Conservation (phyloP, 345 rosid genomes). For the Boechera stricta region DNA sequence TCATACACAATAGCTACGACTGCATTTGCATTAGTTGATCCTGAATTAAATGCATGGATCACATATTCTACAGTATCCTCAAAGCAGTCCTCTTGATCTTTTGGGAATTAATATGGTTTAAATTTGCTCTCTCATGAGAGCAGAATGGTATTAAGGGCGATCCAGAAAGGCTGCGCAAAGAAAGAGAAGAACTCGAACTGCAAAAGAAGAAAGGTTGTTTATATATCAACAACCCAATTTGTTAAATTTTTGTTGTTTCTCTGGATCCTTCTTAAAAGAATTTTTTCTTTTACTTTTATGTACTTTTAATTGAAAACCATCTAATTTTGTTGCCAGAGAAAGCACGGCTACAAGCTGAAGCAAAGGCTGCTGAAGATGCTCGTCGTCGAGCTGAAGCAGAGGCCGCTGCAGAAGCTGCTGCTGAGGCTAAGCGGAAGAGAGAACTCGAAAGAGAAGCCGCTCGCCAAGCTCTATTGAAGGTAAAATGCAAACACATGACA, state of each 20-base stretch:
- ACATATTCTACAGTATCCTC: not conserved
- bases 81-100: constrained; percentile 18
- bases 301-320: constrained; percentile 4
- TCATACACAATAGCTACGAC: not conserved
- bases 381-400: constrained; percentile 83
- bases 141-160: constrained; percentile 72
- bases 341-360: constrained; percentile 94
- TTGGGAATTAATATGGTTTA: constrained; percentile 21
- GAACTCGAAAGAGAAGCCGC: constrained; percentile 95
- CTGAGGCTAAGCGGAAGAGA: constrained; percentile 80
- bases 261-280: not conserved
- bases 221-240: constrained; percentile 4
- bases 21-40: constrained; percentile 12
- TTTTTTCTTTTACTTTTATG: not conserved
- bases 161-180: constrained; percentile 79
- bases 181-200: constrained; percentile 86
- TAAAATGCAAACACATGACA: constrained; percentile 35
- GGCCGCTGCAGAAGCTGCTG: constrained; percentile 91
- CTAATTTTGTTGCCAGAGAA: constrained; percentile 55
- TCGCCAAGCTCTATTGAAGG: constrained; percentile 85
- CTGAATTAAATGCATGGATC: not conserved
- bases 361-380: constrained; percentile 91
- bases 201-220: constrained; percentile 73
- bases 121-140: constrained; percentile 35
- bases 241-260: not conserved